A percentile compares a stretch with the other conserved stretches of the same genome.
phyloP scores from a whole-genome alignment of 2,329 filamentous ascomycete species.

The Clonostachys chloroleuca region DNA sequence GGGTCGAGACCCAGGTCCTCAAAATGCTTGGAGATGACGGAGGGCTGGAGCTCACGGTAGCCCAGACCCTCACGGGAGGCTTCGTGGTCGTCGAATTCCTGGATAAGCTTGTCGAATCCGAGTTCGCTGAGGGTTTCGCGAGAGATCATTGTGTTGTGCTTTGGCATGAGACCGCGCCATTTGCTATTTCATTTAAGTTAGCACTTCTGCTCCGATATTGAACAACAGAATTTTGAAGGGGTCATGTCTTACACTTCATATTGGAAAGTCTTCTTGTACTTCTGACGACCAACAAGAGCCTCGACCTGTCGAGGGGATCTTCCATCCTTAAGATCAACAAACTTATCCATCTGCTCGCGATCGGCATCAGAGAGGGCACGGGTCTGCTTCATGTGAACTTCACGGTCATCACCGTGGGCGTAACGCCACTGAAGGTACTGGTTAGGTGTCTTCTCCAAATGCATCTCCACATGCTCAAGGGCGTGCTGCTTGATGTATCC shows the following conservation, averaged over 20 bases:
- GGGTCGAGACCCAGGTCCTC: constrained; percentile 94
- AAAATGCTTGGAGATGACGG: constrained; percentile 96
- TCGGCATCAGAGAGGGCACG: constrained; percentile 84
- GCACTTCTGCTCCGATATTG: not conserved
- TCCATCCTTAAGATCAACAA: constrained; percentile 80
- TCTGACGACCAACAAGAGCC: constrained; percentile 89
- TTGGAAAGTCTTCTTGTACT: constrained; percentile 99
- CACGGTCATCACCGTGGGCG: constrained; percentile 92
- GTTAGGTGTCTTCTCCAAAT: constrained; percentile 97
- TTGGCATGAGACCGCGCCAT: constrained; percentile 85
- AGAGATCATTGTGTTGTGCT: constrained; percentile 88
- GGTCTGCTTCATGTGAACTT: constrained; percentile 97
- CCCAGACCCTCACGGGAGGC: constrained; percentile 97
- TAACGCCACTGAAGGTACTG: constrained; percentile 99
- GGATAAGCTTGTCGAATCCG: constrained; percentile 89
- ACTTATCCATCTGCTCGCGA: constrained; percentile 86
- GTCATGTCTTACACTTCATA: constrained; percentile 73
- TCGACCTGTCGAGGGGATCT: constrained; percentile 76
- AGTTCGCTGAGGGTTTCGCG: constrained; percentile 83
- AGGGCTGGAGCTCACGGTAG: constrained; percentile 88
- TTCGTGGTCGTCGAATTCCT: constrained; percentile 98
- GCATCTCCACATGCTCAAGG: constrained; percentile 98
- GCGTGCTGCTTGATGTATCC: constrained; percentile 99
- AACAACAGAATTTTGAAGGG: not conserved
- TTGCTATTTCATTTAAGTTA: constrained; percentile 47